Conservation (phyloP, 106 monocot genomes). For the Acorus calamus region DNA sequence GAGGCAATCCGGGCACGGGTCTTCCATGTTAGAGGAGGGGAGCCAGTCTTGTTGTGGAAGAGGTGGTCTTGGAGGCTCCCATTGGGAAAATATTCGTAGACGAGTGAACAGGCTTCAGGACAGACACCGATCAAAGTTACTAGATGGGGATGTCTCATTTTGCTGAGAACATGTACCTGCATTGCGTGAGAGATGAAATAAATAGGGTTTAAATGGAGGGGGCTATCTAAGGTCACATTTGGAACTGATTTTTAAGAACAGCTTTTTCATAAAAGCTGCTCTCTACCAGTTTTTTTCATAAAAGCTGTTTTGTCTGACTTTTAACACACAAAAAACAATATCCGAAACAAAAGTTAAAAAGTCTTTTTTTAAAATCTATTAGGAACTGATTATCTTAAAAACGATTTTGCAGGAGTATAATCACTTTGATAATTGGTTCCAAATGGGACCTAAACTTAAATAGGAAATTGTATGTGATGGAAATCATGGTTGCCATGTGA, state of each 20-base stretch:
- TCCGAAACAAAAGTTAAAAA: too few species aligned
- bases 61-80: constrained; percentile 55
- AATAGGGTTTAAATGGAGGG: background rate
- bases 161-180: constrained; percentile 56
- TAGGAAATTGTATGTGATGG: too few species aligned
- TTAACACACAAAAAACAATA: too few species aligned
- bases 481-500: too few species aligned
- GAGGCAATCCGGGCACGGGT: constrained; percentile 32
- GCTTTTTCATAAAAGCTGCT: too few species aligned
- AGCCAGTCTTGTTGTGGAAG: constrained; percentile 9
- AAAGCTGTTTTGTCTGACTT: too few species aligned
- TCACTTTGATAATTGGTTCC: too few species aligned
- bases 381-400: too few species aligned
- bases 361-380: too few species aligned
- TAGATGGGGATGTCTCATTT: constrained; percentile 68
- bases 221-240: background rate
- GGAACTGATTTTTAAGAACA: background rate
- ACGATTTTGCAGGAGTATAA: too few species aligned
- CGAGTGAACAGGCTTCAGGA: constrained; percentile 54
- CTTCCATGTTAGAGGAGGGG: constrained; percentile 38
- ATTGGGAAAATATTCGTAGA: constrained; percentile 70
- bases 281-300: too few species aligned
- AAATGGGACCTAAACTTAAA: too few species aligned
- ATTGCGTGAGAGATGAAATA: background rate
- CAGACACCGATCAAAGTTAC: constrained; percentile 51